Conservation (phyloP, 23 red algal genomes). For the Gracilaria domingensis region DNA sequence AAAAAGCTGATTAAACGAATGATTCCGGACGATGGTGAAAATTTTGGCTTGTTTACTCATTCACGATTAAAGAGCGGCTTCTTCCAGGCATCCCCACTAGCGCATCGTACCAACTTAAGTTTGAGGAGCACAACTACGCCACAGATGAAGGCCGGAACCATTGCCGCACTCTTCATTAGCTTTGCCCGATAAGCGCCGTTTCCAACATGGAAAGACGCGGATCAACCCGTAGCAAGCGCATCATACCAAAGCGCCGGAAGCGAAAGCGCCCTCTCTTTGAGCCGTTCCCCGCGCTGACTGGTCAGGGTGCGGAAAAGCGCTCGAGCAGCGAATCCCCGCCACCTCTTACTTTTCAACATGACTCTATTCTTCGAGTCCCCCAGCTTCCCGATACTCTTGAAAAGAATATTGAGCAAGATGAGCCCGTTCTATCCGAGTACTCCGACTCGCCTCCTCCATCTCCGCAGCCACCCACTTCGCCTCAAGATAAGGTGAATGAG, state of each 20-base stretch:
- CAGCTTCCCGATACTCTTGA: background rate
- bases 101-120: no score
- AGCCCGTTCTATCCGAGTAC: background rate
- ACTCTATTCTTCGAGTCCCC: conserved; percentile 5
- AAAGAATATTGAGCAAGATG: background rate
- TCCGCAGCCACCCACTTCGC: background rate
- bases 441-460: conserved; percentile 3
- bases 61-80: no score
- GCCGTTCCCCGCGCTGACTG: background rate
- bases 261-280: conserved; percentile 9
- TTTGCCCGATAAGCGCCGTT: background rate
- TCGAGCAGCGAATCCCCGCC: background rate
- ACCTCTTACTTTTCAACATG: background rate
- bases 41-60: no score
- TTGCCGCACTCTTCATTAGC: background rate
- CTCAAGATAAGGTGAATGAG: background rate
- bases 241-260: conserved; percentile 4
- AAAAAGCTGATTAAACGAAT: no score
- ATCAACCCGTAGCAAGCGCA: background rate
- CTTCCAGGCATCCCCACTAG: no score
- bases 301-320: background rate
- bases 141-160: background rate
- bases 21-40: no score
- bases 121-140: background rate
- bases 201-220: background rate